Base-by-base conservation (phyloP, 1,284 basidiomycete genomes). In the Anthracocystis setariae region DNA sequence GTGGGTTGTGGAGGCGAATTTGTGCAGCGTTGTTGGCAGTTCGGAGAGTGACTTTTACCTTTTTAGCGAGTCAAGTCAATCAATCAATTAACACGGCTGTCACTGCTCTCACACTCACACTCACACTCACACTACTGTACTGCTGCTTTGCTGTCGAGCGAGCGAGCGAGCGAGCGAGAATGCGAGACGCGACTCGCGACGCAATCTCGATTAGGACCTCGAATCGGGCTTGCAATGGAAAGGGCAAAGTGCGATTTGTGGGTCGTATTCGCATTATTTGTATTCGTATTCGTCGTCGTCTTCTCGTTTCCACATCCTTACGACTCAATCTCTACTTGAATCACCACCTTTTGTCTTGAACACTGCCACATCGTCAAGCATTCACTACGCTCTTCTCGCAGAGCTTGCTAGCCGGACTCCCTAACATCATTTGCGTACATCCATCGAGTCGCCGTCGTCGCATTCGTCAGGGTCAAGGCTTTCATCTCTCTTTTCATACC, bases 381-480 rank as follows among this genome's bases (percentile, higher is more conserved):
- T n/a, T 10, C 18, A 10, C 38, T 5, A 27, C 12, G 21, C 27
- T 32, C 25, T n/a, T 17, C 2, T 17, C 7, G 17, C 5, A 49
- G 24, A 39, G 37, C 9, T 15, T 47, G 42, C 29, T 8, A 13
- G 65, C 65, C 57, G 61, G 70, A 73, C 65, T 73, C 66, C 70
- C 70, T 55, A 42, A 20, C 45, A 24, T n/a, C 21, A 20, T 35
- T 39, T 45, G 40, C 40, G 15, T 12, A 15, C 33, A 43, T n/a
- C 23, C 18, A 23, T 29, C 25, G 23, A 35, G 18, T 33, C 8
- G 12, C 29, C 29, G 12, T 12, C 12, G 5, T 29, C 7, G 7
- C 25, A 44, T 43, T 18, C 29, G 54, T 56, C 43, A 63, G 67
- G 67, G 67, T 74, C 71, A 74, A 74, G 67, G 71, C 67, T 29